Evolutionary conservation across 306 rosid genomes (phyloP).

Genomic region (Gynostemma pentaphyllum): DNA sequence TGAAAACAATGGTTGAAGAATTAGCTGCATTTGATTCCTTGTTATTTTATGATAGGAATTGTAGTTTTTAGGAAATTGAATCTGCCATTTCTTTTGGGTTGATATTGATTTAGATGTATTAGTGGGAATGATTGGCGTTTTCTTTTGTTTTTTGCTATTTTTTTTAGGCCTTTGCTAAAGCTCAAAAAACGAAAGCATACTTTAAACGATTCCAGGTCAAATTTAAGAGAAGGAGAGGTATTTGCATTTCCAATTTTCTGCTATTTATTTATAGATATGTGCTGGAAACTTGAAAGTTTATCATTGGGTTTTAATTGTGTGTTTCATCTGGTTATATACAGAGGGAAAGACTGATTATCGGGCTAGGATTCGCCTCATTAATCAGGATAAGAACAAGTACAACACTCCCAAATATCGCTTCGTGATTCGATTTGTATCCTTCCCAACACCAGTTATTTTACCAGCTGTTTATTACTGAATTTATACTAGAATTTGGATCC

Average conservation of each 20-base stretch:
- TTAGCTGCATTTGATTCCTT: neutral
- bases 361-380: constrained; percentile 73
- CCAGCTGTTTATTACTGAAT: neutral
- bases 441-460: neutral
- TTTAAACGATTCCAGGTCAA: constrained; percentile 75
- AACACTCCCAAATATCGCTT: constrained; percentile 78
- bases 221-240: constrained; percentile 84
- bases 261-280: neutral
- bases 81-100: no score
- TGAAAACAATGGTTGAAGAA: neutral
- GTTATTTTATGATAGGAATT: no score
- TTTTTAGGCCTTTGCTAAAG: constrained; percentile 38
- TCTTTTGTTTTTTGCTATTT: neutral
- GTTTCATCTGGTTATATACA: constrained; percentile 12
- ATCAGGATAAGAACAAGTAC: constrained; percentile 85
- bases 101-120: no score
- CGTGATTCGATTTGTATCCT: constrained; percentile 87
- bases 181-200: constrained; percentile 61
- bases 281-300: neutral
- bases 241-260: neutral
- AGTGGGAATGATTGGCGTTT: neutral
- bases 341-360: constrained; percentile 92
- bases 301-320: neutral
- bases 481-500: neutral
- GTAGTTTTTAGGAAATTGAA: no score